Evolutionary conservation across 352 stramenopile genomes (phyloP).

Genomic region (Phytophthora colocasiae): DNA sequence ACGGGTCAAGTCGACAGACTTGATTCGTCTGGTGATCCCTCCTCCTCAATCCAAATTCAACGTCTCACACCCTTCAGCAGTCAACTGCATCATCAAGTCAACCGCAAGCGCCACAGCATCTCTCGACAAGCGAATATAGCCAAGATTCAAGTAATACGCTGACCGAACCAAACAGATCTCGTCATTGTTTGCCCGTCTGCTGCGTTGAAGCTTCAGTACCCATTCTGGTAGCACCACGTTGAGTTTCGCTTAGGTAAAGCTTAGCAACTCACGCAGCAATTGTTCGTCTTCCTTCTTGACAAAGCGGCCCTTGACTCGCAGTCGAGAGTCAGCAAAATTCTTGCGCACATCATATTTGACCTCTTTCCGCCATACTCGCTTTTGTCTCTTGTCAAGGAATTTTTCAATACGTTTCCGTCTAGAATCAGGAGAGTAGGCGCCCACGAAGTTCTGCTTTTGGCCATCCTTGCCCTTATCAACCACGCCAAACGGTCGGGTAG

Average conservation of each 20-base stretch:
- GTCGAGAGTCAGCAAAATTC: slow-evolving; percentile 97
- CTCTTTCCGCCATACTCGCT: slow-evolving; percentile 94
- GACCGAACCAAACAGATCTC: slow-evolving; percentile 13
- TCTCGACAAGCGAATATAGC: slow-evolving; percentile 9
- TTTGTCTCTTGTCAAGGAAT: slow-evolving; percentile 96
- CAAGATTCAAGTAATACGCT: slow-evolving; percentile 3
- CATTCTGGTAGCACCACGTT: slow-evolving; percentile 6
- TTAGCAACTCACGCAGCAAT: slow-evolving; percentile 83
- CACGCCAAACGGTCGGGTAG: slow-evolving; percentile 49
- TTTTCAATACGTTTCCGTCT: slow-evolving; percentile 93
- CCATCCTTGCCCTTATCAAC: slow-evolving; percentile 65
- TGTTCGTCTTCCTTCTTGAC: slow-evolving; percentile 98
- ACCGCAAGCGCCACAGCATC: background rate
- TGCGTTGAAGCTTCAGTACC: slow-evolving; percentile 20
- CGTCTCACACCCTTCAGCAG: slow-evolving; percentile 7
- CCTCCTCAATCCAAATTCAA: slow-evolving; percentile 21
- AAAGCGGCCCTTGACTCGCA: slow-evolving; percentile 97
- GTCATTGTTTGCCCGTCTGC: slow-evolving; percentile 16
- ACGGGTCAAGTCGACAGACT: slow-evolving; percentile 10
- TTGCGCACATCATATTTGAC: slow-evolving; percentile 99
- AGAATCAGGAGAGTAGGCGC: slow-evolving; percentile 95
- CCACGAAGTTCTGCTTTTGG: slow-evolving; percentile 90
- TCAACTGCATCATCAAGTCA: slow-evolving; percentile 10
- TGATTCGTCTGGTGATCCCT: slow-evolving; percentile 4
- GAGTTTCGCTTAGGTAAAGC: slow-evolving; percentile 68